Evolutionary conservation across 768 basidiomycete genomes (phyloP).

Genomic region (Boletus pseudopeckii): DNA sequence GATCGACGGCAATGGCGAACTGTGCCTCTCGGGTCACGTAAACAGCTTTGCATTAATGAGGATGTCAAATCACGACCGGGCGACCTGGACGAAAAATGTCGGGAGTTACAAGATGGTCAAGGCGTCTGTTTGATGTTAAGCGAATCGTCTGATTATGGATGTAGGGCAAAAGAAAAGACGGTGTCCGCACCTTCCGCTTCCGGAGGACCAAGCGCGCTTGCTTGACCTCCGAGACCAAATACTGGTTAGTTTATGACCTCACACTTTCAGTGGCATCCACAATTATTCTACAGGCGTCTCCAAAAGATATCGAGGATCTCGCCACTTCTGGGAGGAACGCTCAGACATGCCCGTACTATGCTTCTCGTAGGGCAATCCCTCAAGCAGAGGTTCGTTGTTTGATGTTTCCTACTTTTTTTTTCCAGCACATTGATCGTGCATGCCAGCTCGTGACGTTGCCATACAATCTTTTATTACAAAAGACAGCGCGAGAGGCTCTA

Average conservation of each 20-base stretch:
- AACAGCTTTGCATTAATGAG: conserved; percentile 91
- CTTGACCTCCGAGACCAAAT: conserved; percentile 86
- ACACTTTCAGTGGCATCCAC: background rate
- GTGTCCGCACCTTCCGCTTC: conserved; percentile 73
- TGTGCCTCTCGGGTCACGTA: conserved; percentile 87
- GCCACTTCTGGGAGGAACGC: conserved; percentile 64
- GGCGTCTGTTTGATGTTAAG: background rate
- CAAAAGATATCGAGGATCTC: conserved; percentile 94
- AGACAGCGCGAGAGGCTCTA: conserved; percentile 78
- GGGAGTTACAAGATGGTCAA: conserved; percentile 71
- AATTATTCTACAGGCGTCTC: conserved; percentile 55
- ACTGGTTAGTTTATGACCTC: conserved; percentile 43
- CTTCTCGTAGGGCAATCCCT: conserved; percentile 79
- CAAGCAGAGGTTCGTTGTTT: conserved; percentile 72
- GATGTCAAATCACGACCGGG: conserved; percentile 55
- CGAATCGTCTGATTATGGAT: conserved; percentile 1
- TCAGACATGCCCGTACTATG: conserved; percentile 90
- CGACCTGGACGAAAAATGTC: conserved; percentile 86
- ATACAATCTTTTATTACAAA: conserved; percentile 87
- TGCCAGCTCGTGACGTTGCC: conserved; percentile 83
- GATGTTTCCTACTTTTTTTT: background rate
- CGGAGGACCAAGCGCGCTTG: conserved; percentile 66
- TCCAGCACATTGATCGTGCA: background rate
- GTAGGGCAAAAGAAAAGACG: conserved; percentile 62
- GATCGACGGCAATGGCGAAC: conserved; percentile 43